Percentiles rank a stretch among this genome's conserved stretches.
Evolutionary conservation across 169 alveolate species (phyloP).

Genomic region (Cyclospora cayetanensis): DNA sequence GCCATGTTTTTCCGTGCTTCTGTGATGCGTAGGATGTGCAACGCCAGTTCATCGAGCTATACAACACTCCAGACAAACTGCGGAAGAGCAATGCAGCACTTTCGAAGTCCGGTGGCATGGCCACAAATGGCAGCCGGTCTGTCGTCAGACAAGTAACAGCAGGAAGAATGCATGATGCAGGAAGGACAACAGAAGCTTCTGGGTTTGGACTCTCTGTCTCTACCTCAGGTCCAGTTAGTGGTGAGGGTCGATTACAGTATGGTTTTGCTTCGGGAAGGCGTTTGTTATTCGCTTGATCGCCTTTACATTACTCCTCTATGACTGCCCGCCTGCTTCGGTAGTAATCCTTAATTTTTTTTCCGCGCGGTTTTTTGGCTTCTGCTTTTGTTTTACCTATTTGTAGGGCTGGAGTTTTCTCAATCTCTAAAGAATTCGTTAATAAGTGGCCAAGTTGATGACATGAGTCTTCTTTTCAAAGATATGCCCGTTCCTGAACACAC

Average conservation of each 20-base stretch:
- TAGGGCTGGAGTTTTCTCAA: not conserved
- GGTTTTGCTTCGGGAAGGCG: too few relatives aligned
- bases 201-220: not conserved
- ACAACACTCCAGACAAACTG: constrained; percentile 40
- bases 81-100: not conserved
- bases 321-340: too few relatives aligned
- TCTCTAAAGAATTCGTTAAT: not conserved
- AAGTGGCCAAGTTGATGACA: not conserved
- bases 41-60: constrained; percentile 53
- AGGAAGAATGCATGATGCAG: not conserved
- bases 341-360: too few relatives aligned
- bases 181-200: not conserved
- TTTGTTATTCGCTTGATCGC: too few relatives aligned
- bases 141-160: not conserved
- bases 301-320: too few relatives aligned
- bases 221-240: not conserved
- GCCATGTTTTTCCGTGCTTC: not conserved
- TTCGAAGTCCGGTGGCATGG: not conserved
- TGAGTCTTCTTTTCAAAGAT: not conserved
- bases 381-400: too few relatives aligned
- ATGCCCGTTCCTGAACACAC: constrained; percentile 51
- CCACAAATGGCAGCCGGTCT: not conserved
- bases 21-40: constrained; percentile 40
- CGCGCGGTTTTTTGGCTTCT: too few relatives aligned
- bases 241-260: too few relatives aligned